phyloP scores from a whole-genome alignment of 2,329 filamentous ascomycete genomes.

The Fusarium falciforme region DNA sequence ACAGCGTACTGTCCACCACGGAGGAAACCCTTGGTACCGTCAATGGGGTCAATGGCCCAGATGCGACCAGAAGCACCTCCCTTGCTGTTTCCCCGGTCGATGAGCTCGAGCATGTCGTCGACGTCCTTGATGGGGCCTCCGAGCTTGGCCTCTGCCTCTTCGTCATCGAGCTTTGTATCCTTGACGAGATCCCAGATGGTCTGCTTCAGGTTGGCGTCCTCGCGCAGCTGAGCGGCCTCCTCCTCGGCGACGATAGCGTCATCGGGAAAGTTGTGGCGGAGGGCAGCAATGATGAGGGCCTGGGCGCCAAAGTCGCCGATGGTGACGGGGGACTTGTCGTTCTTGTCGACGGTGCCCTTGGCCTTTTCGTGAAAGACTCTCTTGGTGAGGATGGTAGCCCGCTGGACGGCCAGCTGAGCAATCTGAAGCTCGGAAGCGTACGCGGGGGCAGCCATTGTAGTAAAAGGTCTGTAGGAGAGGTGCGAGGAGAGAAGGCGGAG shows the following conservation, averaged over 20 bases:
- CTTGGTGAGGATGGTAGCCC: slow-evolving; percentile 69
- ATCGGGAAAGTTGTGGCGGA: slow-evolving; percentile 87
- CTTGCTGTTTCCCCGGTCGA: slow-evolving; percentile 75
- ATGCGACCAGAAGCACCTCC: slow-evolving; percentile 82
- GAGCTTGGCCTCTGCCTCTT: slow-evolving; percentile 68
- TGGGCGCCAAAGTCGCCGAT: slow-evolving; percentile 98
- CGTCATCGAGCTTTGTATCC: slow-evolving; percentile 72
- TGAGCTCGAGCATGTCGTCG: slow-evolving; percentile 74
- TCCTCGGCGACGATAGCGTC: slow-evolving; percentile 97
- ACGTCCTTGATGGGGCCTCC: slow-evolving; percentile 76
- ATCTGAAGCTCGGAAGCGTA: slow-evolving; percentile 85
- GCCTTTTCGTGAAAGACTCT: slow-evolving; percentile 79
- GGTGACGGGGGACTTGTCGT: slow-evolving; percentile 95
- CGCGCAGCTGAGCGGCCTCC: slow-evolving; percentile 83
- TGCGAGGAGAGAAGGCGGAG: slow-evolving; percentile 44
- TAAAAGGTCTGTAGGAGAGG: slow-evolving; percentile 37
- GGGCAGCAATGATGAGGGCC: slow-evolving; percentile 91
- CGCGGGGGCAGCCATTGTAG: slow-evolving; percentile 50
- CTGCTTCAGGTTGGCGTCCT: slow-evolving; percentile 72
- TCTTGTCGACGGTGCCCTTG: slow-evolving; percentile 91
- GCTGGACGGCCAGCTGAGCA: slow-evolving; percentile 89
- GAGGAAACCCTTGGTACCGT: slow-evolving; percentile 97
- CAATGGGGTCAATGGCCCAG: slow-evolving; percentile 97
- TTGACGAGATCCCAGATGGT: slow-evolving; percentile 87
- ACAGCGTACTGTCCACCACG: slow-evolving; percentile 97